phyloP scores from a whole-genome alignment of 768 basidiomycete species.

The Collybiopsis confluens region DNA sequence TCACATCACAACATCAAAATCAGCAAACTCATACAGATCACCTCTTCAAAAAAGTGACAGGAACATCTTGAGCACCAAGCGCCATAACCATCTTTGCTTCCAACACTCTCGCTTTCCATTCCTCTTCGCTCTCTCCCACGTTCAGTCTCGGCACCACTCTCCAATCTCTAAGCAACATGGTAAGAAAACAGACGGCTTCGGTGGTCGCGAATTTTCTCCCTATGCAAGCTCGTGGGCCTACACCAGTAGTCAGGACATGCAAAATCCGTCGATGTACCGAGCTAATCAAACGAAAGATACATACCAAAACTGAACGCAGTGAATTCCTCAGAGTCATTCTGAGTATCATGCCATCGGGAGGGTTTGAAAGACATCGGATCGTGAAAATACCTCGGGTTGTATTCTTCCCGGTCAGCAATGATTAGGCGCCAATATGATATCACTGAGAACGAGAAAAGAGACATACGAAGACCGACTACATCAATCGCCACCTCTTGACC shows the following conservation, averaged over 20 bases:
- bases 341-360: conserved; percentile 44
- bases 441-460: not conserved
- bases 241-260: not conserved
- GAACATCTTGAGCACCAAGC: conserved; percentile 17
- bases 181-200: conserved; percentile 52
- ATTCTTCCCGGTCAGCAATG: conserved; percentile 25
- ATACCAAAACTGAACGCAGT: conserved; percentile 44
- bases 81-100: conserved; percentile 32
- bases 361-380: conserved; percentile 45
- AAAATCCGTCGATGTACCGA: not conserved
- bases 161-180: conserved; percentile 51
- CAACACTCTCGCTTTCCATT: conserved; percentile 34
- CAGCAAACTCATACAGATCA: too few species aligned
- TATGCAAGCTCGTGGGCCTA: conserved; percentile 50
- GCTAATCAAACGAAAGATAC: not conserved
- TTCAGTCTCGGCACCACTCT: conserved; percentile 41
- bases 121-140: conserved; percentile 31
- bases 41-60: conserved; percentile 4
- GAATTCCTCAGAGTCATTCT: conserved; percentile 36
- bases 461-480: conserved; percentile 46
- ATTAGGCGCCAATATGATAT: too few species aligned
- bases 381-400: conserved; percentile 46
- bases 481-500: conserved; percentile 40
- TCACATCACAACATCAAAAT: too few species aligned
- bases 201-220: conserved; percentile 52